These are phyloP conservation scores for Phaeotremella fagi DNA, from an alignment of 768 basidiomycete genomes.

Conservation along the genomic window DNA sequence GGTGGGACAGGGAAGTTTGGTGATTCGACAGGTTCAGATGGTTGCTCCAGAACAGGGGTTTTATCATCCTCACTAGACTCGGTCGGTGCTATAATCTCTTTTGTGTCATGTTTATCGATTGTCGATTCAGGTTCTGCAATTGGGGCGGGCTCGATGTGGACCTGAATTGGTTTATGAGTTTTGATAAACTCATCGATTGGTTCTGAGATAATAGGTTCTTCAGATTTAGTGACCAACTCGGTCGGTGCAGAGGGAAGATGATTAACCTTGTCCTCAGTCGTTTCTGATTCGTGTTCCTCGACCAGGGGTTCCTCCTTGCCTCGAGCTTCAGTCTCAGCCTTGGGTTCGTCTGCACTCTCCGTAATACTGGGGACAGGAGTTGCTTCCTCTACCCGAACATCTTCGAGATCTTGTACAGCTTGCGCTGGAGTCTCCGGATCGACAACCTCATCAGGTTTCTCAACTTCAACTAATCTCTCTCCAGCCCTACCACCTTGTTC, in stretches of 20 bases:
- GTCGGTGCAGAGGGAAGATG: too few species aligned
- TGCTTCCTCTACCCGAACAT: not conserved
- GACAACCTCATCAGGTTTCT: constrained; percentile 18
- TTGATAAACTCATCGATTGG: not conserved
- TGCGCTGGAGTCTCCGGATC: not conserved
- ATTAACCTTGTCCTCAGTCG: constrained; percentile 1
- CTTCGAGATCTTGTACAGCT: not conserved
- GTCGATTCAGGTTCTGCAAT: constrained; percentile 26
- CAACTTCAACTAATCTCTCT: constrained; percentile 17
- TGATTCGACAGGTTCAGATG: not conserved
- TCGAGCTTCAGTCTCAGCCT: not conserved
- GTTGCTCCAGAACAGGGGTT: too few species aligned
- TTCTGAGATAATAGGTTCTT: constrained; percentile 9
- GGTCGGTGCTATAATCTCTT: not conserved
- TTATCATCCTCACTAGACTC: not conserved
- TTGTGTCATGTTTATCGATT: too few species aligned
- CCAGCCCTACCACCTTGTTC: constrained; percentile 30
- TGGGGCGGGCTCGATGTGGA: constrained; percentile 35
- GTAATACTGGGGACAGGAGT: not conserved
- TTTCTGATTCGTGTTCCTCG: not conserved
- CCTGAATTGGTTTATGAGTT: constrained; percentile 22
- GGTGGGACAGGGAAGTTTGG: constrained; percentile 1
- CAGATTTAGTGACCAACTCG: constrained; percentile 3
- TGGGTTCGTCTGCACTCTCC: not conserved
- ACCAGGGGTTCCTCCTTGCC: too few species aligned